These are phyloP conservation scores for Piedraia hortae DNA, from an alignment of 2,329 filamentous ascomycete species.

Conservation along the genomic window DNA sequence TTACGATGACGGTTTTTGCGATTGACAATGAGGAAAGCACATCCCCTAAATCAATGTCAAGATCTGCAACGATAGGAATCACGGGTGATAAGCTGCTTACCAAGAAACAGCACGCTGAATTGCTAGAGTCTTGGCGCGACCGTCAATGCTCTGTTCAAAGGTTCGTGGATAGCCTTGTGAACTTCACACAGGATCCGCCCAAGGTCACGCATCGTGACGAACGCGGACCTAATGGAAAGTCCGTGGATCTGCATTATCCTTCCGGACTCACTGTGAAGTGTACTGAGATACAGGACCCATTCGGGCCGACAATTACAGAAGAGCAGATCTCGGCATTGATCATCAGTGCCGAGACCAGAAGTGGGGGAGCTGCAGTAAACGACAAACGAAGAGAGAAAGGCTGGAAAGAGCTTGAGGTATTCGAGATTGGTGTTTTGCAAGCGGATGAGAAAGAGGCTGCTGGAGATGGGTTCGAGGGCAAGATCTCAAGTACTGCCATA, in stretches of 20 bases:
- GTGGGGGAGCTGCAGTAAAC: constrained; percentile 66
- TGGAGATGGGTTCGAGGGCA: constrained; percentile 40
- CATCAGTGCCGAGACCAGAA: constrained; percentile 64
- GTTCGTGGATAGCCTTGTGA: constrained; percentile 37
- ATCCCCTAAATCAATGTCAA: constrained; percentile 5
- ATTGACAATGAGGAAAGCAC: constrained; percentile 18
- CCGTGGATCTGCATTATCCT: constrained; percentile 30
- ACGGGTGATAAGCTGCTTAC: constrained; percentile 64
- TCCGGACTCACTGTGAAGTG: constrained; percentile 43
- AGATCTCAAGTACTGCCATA: constrained; percentile 82
- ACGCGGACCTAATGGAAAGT: constrained; percentile 22
- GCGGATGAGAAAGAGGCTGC: constrained; percentile 17
- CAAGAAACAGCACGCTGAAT: constrained; percentile 68
- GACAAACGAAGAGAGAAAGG: constrained; percentile 47
- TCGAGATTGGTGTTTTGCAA: constrained; percentile 73
- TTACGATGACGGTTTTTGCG: constrained; percentile 61
- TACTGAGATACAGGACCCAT: constrained; percentile 65
- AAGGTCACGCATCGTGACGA: constrained; percentile 17
- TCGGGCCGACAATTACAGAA: constrained; percentile 70
- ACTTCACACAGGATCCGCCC: constrained; percentile 20
- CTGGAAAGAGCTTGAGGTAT: constrained; percentile 51
- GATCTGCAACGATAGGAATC: constrained; percentile 53
- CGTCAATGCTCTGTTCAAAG: constrained; percentile 40
- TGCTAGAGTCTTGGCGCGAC: constrained; percentile 52
- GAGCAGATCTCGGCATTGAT: constrained; percentile 53